Base-by-base conservation (phyloP, 164 flowering plant genomes). In the Liriodendron chinense region DNA sequence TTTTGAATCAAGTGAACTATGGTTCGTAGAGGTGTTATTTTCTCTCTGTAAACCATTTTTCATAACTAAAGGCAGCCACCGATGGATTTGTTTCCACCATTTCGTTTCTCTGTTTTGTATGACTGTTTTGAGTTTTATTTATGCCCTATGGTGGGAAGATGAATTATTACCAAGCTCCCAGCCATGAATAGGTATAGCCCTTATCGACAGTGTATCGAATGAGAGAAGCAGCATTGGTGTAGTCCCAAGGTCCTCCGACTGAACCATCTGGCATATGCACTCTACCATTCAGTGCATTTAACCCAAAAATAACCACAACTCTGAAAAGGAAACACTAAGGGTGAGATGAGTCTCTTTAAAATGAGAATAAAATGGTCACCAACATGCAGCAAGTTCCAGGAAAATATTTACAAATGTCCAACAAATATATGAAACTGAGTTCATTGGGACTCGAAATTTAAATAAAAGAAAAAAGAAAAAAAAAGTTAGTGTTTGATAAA, bases 111-210 rank as follows among this genome's bases (percentile, higher is more conserved):
- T 61, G 23, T 61, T 34, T 18, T 6, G 22, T 7, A 61, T n/a
- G 64, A 24, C 21, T 24, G 26, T 9, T 64, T 21, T 64, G 26
- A 64, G 16, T 64, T 64, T 24, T 64, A 24, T 64, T 21, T 3
- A 24, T 21, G 67, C 7, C 67, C 25, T 21, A 34, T 70, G 12
- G 69, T 14, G 28, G 56, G 59, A 47, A n/a, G 9, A 25, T 20
- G 18, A 65, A 67, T 34, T 47, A 84, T 80, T 85, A 94, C 98
- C 97, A 7, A 94, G 94, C 84, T 94, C 98, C 98, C 98, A 94
- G 23, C 94, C 97, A 82, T 83, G 72, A 68, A 94, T 89, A 1
- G 80, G n/a, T 12, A 76, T 90, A 90, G 69, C 85, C 87, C 75
- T 87, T 91, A 47, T 73, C 53, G 59, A 86, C 91, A 1, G 91